phyloP scores from a whole-genome alignment of 192 early-diverging fungal genomes.

The Podila clonocystis region DNA sequence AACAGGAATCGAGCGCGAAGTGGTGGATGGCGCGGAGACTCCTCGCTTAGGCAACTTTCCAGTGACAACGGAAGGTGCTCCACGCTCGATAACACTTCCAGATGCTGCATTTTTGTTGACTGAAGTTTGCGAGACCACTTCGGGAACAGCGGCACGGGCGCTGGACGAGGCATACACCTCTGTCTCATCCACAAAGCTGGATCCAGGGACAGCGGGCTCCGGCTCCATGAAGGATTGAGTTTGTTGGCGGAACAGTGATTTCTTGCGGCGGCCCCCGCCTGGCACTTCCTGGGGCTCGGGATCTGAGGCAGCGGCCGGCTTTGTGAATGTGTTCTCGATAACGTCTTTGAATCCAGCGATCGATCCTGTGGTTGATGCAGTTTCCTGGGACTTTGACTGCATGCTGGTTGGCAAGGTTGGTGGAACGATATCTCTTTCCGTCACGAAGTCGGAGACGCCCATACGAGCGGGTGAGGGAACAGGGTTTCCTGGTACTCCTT shows the following conservation, averaged over 20 bases:
- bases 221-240: constrained; percentile 9
- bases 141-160: background rate
- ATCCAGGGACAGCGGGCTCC: constrained; percentile 29
- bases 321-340: constrained; percentile 19
- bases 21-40: constrained; percentile 1
- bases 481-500: background rate
- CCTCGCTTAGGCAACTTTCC: constrained; percentile 5
- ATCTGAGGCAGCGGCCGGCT: background rate
- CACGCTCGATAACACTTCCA: constrained; percentile 6
- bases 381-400: background rate
- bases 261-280: constrained; percentile 13
- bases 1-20: constrained; percentile 13
- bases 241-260: constrained; percentile 30
- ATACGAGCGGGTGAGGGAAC: constrained; percentile 10
- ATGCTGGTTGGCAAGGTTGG: background rate
- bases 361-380: background rate
- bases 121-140: constrained; percentile 5
- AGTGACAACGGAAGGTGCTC: background rate
- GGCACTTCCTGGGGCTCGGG: background rate
- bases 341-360: constrained; percentile 8
- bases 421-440: constrained; percentile 14
- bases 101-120: background rate
- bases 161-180: background rate
- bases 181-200: background rate
- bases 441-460: constrained; percentile 25